These are phyloP conservation scores for Fusarium incarnatum DNA, from an alignment of 2,329 filamentous ascomycete genomes.

Conservation along the genomic window DNA sequence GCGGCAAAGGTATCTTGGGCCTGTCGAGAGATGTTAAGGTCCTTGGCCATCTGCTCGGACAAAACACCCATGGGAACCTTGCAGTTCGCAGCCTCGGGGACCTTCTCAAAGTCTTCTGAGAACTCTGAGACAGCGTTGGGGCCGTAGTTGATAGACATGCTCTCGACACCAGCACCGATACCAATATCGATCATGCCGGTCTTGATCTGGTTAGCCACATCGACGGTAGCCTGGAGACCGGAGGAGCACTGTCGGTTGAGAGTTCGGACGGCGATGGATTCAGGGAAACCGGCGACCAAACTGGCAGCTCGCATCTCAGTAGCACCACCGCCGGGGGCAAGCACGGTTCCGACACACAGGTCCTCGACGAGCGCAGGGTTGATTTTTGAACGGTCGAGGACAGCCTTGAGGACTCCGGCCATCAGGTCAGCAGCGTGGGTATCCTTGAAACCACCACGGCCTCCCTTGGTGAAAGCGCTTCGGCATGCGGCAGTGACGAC, in stretches of 20 bases:
- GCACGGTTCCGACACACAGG: slow-evolving; percentile 89
- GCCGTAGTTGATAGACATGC: slow-evolving; percentile 93
- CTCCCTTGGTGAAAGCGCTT: slow-evolving; percentile 91
- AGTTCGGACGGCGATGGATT: slow-evolving; percentile 83
- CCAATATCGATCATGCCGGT: slow-evolving; percentile 95
- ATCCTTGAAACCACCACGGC: slow-evolving; percentile 96
- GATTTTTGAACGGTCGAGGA: slow-evolving; percentile 88
- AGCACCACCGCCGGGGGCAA: slow-evolving; percentile 91
- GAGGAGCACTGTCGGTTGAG: slow-evolving; percentile 96
- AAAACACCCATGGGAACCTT: slow-evolving; percentile 97
- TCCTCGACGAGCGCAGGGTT: slow-evolving; percentile 91
- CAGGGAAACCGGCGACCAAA: slow-evolving; percentile 90
- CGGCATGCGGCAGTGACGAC: slow-evolving; percentile 94
- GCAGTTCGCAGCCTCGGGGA: slow-evolving; percentile 90
- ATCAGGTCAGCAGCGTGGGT: slow-evolving; percentile 88
- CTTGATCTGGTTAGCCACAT: slow-evolving; percentile 93
- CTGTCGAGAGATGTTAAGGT: slow-evolving; percentile 76
- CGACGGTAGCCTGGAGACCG: slow-evolving; percentile 90
- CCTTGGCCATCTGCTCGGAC: slow-evolving; percentile 94
- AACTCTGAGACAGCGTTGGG: slow-evolving; percentile 91
- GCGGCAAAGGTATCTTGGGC: slow-evolving; percentile 94
- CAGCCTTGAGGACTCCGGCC: slow-evolving; percentile 81
- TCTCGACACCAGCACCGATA: slow-evolving; percentile 94
- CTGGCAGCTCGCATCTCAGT: slow-evolving; percentile 96
- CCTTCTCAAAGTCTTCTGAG: slow-evolving; percentile 84